These are phyloP conservation scores for Scedosporium apiospermum DNA, from an alignment of 2,329 filamentous ascomycete species.

Conservation along the genomic window DNA sequence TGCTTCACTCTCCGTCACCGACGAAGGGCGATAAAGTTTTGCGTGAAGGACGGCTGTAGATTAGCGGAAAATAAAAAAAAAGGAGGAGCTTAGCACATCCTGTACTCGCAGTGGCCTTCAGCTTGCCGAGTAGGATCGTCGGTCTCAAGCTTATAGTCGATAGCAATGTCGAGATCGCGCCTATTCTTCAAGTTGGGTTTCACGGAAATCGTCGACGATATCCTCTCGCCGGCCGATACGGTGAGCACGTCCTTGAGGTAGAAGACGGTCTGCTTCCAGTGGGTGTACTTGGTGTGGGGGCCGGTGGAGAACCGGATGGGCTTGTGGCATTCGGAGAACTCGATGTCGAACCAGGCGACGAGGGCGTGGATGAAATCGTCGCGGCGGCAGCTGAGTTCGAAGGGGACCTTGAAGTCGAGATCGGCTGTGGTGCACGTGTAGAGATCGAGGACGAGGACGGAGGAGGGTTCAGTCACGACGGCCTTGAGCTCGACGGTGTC, in stretches of 20 bases:
- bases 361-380: conserved; percentile 94
- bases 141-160: conserved; percentile 74
- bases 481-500: conserved; percentile 98
- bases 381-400: conserved; percentile 66
- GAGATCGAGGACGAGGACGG: conserved; percentile 81
- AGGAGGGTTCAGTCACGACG: conserved; percentile 82
- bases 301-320: conserved; percentile 93
- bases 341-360: conserved; percentile 98
- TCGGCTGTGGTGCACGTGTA: conserved; percentile 82
- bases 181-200: conserved; percentile 90
- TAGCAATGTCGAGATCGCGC: conserved; percentile 84
- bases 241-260: conserved; percentile 91
- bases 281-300: conserved; percentile 96
- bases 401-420: conserved; percentile 73
- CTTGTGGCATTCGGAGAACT: conserved; percentile 98
- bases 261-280: conserved; percentile 99
- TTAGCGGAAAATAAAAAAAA: too few relatives aligned
- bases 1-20: too few relatives aligned
- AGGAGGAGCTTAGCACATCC: conserved; percentile 48
- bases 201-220: conserved; percentile 66
- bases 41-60: too few relatives aligned
- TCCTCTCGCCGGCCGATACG: conserved; percentile 75
- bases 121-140: conserved; percentile 60
- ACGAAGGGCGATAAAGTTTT: too few relatives aligned
- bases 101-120: conserved; percentile 68